phyloP scores from a whole-genome alignment of 192 early-diverging fungal genomes.

The Rhizoclosmatium sp. region DNA sequence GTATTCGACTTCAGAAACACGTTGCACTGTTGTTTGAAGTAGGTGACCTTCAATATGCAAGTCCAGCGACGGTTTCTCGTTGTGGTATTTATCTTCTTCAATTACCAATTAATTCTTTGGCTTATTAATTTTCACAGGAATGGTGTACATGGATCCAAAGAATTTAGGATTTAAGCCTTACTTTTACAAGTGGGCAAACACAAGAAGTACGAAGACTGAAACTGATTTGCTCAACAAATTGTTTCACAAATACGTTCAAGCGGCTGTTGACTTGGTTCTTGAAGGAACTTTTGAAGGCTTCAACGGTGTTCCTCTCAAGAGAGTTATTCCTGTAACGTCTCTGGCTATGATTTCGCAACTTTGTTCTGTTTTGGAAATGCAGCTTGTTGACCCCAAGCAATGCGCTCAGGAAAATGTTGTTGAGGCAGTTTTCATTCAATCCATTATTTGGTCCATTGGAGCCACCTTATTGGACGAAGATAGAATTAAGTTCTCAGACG shows the following conservation, averaged over 20 bases:
- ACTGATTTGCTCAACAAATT: slow-evolving; percentile 53
- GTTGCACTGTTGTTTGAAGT: slow-evolving; percentile 66
- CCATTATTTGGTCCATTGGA: slow-evolving; percentile 65
- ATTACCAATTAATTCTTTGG: neutral
- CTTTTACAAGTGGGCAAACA: slow-evolving; percentile 63
- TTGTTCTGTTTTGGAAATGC: slow-evolving; percentile 60
- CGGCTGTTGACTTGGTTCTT: slow-evolving; percentile 58
- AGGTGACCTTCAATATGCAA: slow-evolving; percentile 68
- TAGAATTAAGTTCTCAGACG: slow-evolving; percentile 63
- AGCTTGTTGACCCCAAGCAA: slow-evolving; percentile 58
- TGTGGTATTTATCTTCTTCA: slow-evolving; percentile 48
- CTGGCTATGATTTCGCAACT: slow-evolving; percentile 62
- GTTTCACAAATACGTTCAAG: slow-evolving; percentile 60
- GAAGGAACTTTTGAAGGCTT: slow-evolving; percentile 66
- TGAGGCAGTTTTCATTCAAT: slow-evolving; percentile 65
- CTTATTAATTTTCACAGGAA: slow-evolving; percentile 30
- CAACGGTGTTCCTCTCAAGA: slow-evolving; percentile 55
- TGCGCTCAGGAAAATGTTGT: slow-evolving; percentile 52
- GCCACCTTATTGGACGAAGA: slow-evolving; percentile 65
- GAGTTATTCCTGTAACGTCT: slow-evolving; percentile 63
- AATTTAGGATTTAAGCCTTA: slow-evolving; percentile 65
- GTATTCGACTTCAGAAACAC: slow-evolving; percentile 68
- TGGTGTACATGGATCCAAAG: slow-evolving; percentile 74
- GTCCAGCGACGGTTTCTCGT: slow-evolving; percentile 66
- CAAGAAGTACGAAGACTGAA: slow-evolving; percentile 57